Percentiles rank a stretch among this genome's conserved stretches.
Conservation (phyloP, 192 early-diverging fungal species). For the Podochytrium sp. region DNA sequence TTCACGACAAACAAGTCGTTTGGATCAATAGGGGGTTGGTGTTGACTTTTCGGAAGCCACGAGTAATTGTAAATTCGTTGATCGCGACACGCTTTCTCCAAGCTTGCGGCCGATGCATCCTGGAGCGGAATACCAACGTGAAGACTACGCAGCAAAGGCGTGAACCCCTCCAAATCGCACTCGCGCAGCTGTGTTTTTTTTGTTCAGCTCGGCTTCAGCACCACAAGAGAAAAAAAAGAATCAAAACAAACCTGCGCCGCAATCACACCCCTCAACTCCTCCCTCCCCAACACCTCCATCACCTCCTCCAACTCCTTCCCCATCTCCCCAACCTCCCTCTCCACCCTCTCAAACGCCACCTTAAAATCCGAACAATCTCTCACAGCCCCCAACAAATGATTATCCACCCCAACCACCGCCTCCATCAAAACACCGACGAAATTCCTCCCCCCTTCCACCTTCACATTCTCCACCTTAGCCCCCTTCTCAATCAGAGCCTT, state of each 20-base stretch:
- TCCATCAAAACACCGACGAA: neutral
- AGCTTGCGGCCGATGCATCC: neutral
- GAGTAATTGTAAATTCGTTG: neutral
- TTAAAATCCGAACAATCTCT: neutral
- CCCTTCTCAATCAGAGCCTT: constrained; percentile 5
- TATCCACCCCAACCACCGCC: neutral
- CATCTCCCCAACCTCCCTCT: neutral
- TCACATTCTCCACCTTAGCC: constrained; percentile 12
- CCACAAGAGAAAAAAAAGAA: neutral
- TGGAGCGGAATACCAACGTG: constrained; percentile 7
- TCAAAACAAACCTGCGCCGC: constrained; percentile 11
- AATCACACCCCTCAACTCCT: neutral
- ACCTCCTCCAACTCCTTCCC: neutral
- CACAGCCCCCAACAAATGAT: neutral
- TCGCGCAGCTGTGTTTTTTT: neutral
- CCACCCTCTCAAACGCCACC: neutral
- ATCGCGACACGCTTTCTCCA: neutral
- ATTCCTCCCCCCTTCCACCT: neutral
- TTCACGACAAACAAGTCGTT: neutral
- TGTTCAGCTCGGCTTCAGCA: neutral
- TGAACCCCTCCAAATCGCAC: constrained; percentile 21
- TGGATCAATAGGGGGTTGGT: neutral
- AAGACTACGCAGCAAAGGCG: constrained; percentile 35
- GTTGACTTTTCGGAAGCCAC: no score
- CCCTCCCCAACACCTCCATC: neutral